phyloP scores from a whole-genome alignment of 2,329 filamentous ascomycete species.

The Monosporascus ibericus region DNA sequence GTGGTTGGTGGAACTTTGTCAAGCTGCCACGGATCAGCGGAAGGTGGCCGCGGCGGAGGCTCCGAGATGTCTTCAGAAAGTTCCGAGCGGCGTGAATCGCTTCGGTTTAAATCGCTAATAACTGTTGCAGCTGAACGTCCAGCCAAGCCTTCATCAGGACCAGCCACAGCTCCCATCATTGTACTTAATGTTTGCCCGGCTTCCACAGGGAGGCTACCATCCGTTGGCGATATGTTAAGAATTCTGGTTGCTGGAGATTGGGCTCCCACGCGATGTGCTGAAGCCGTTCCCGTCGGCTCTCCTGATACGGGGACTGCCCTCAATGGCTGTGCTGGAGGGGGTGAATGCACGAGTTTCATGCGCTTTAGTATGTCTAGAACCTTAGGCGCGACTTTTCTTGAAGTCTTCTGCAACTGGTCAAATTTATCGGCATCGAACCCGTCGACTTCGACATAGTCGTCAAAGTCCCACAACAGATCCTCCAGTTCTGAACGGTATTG shows the following conservation, averaged over 20 bases:
- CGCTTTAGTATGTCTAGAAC: slow-evolving; percentile 46
- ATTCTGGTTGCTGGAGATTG: not conserved
- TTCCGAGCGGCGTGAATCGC: slow-evolving; percentile 17
- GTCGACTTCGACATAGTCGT: slow-evolving; percentile 45
- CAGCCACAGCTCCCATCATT: slow-evolving; percentile 18
- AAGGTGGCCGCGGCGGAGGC: slow-evolving; percentile 30
- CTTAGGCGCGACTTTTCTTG: slow-evolving; percentile 41
- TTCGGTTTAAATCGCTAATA: slow-evolving; percentile 15
- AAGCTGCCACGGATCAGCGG: slow-evolving; percentile 38
- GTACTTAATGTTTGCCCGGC: slow-evolving; percentile 17
- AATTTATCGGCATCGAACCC: slow-evolving; percentile 47
- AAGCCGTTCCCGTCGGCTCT: slow-evolving; percentile 1
- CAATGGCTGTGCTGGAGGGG: slow-evolving; percentile 13
- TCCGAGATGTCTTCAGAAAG: slow-evolving; percentile 19
- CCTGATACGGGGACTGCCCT: slow-evolving; percentile 7
- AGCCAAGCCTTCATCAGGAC: slow-evolving; percentile 16
- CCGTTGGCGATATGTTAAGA: slow-evolving; percentile 4
- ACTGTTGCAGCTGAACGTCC: slow-evolving; percentile 8
- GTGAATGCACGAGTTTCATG: slow-evolving; percentile 41
- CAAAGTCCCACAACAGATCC: slow-evolving; percentile 50
- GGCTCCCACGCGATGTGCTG: not conserved
- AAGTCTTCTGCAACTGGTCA: slow-evolving; percentile 39
- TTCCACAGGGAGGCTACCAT: slow-evolving; percentile 19
- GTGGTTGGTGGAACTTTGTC: slow-evolving; percentile 19
- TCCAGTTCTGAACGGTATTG: slow-evolving; percentile 40